Percentiles rank a stretch among this genome's conserved stretches.
Evolutionary conservation across 805 yeast species (phyloP).

Genomic region (Myxozyma neotropica): DNA sequence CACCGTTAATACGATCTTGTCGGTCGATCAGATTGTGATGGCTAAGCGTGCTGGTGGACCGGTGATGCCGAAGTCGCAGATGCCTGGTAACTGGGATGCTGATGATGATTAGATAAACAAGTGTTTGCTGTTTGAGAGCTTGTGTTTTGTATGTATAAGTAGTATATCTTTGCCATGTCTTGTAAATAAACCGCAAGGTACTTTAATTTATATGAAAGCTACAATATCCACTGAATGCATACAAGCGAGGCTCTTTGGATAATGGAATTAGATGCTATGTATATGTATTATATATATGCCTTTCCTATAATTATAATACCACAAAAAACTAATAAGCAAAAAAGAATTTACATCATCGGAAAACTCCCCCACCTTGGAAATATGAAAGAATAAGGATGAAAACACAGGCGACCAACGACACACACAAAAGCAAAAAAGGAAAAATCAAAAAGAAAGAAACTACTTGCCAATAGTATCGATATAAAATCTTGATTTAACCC

Average conservation of each 20-base stretch:
- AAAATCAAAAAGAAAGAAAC: background rate
- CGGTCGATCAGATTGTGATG: constrained; percentile 97
- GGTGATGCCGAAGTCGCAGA: constrained; percentile 78
- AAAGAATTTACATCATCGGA: background rate
- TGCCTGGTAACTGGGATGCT: constrained; percentile 95
- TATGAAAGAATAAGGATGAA: background rate
- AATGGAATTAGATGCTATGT: background rate
- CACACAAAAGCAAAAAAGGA: background rate
- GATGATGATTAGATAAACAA: constrained; percentile 52
- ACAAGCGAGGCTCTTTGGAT: background rate
- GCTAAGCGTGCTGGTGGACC: constrained; percentile 99
- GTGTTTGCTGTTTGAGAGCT: background rate
- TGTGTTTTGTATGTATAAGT: no score
- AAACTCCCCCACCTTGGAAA: background rate
- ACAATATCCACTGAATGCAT: background rate
- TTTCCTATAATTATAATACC: constrained; percentile 4
- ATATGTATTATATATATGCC: background rate
- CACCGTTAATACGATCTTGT: constrained; percentile 85
- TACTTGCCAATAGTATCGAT: no score
- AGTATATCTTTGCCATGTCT: background rate
- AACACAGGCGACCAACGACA: background rate
- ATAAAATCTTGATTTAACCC: no score
- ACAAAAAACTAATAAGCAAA: background rate
- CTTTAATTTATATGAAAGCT: background rate
- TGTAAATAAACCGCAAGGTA: background rate